These are phyloP conservation scores for Boletus reticuloceps DNA, from an alignment of 768 basidiomycete genomes.

Conservation along the genomic window DNA sequence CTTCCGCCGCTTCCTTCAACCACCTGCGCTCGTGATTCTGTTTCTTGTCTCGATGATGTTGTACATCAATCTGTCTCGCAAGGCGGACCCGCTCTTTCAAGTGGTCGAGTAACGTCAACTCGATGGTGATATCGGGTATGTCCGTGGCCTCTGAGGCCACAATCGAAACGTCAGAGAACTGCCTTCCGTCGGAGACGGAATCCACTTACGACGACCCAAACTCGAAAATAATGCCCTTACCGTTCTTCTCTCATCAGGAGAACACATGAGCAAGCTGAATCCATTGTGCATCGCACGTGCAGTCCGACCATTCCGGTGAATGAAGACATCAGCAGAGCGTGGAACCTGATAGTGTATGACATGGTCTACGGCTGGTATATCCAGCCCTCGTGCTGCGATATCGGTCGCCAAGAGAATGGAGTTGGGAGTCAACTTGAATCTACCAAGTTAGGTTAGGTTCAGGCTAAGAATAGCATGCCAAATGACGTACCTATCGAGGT, in stretches of 20 bases:
- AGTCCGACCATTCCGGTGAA: slow-evolving; percentile 93
- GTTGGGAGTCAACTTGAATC: slow-evolving; percentile 77
- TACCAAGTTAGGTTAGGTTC: slow-evolving; percentile 28
- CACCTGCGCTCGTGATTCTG: slow-evolving; percentile 87
- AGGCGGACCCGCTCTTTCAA: slow-evolving; percentile 80
- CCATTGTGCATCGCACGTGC: slow-evolving; percentile 88
- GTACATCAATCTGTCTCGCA: slow-evolving; percentile 80
- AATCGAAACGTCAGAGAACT: slow-evolving; percentile 1
- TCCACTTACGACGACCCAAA: slow-evolving; percentile 65
- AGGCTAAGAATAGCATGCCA: background rate
- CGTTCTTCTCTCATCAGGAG: slow-evolving; percentile 83
- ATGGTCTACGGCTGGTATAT: slow-evolving; percentile 93
- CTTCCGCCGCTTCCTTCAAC: slow-evolving; percentile 87
- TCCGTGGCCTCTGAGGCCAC: slow-evolving; percentile 54
- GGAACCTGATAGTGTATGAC: slow-evolving; percentile 98
- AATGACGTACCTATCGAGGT: slow-evolving; percentile 73
- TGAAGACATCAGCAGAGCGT: slow-evolving; percentile 89
- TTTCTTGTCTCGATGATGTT: slow-evolving; percentile 85
- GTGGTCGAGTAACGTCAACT: slow-evolving; percentile 79
- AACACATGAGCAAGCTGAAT: slow-evolving; percentile 86
- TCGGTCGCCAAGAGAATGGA: slow-evolving; percentile 92
- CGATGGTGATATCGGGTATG: slow-evolving; percentile 75
- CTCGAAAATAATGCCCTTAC: slow-evolving; percentile 70
- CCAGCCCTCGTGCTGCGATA: slow-evolving; percentile 93
- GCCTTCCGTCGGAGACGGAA: background rate